Base-by-base conservation (phyloP, 1,284 basidiomycete species). In the Apiotrichum akiyoshidainum region DNA sequence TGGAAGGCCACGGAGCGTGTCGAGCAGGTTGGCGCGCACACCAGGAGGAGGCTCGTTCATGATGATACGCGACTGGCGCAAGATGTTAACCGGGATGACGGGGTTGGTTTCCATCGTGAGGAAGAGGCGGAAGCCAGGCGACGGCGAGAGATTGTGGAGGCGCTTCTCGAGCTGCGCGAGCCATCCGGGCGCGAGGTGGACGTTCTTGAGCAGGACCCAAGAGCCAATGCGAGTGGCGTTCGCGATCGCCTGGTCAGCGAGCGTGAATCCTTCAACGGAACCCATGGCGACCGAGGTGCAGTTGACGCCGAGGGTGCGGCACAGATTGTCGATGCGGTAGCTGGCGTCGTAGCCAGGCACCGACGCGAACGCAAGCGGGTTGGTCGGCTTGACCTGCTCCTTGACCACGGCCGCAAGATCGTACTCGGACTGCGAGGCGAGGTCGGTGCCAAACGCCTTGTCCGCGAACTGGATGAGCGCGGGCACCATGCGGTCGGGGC, bases 41-140 rank as follows among this genome's bases (percentile, higher is more conserved):
- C 94, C 94, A 35, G 93, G 93, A 52, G 92, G 90, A 44, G 94
- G 93, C 73, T 97, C 94, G 74, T 96, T 96, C 93, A 97, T 97
- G 73, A 97, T 84, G 66, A 96, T 86, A 44, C 92, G 86, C 21
- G 92, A 96, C 77, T 93, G 92, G 17, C 93, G 88, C 17, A 98
- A 83, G 62, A 97, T 93, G 75, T 95, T 97, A 69, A 95, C 91
- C 5, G 94, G 92, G 57, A 98, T 95, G 39, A 72, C 70, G 0
- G 74, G 71, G 72, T 91, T 94, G 21, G 90, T 90, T 79, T 97
- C 94, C 91, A 96, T 92, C 0, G 94, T 96, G 52, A 98, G 82
- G 85, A 97, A 97, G 12, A 97, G 83, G 26, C 94, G 86, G 90
- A 97, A 98, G 72, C 83, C 88, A 54, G 86, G 86, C 72, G 92